phyloP scores from a whole-genome alignment of 345 rosid species.

The Sonneratia caseolaris region DNA sequence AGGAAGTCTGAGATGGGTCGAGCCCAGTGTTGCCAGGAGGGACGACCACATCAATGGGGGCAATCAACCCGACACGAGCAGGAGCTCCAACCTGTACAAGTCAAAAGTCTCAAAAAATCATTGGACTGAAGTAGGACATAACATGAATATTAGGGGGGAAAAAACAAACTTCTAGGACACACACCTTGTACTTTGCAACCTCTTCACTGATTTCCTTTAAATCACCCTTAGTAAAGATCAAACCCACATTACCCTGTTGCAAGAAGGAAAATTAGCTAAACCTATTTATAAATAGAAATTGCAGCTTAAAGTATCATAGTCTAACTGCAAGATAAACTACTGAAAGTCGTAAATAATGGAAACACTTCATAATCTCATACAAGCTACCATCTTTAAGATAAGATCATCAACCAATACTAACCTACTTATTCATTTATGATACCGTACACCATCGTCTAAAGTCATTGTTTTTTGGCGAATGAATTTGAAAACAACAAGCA shows the following conservation, averaged over 20 bases:
- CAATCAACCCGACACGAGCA: slow-evolving; percentile 94
- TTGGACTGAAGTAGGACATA: neutral
- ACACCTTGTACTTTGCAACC: slow-evolving; percentile 89
- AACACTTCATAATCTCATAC: neutral
- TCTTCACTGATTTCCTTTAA: slow-evolving; percentile 95
- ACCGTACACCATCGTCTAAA: no score
- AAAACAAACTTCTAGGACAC: neutral
- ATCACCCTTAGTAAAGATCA: slow-evolving; percentile 95
- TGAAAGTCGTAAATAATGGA: neutral
- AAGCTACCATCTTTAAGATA: neutral
- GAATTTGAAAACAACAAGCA: no score
- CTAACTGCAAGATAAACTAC: neutral
- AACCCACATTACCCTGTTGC: slow-evolving; percentile 77
- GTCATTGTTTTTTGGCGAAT: no score
- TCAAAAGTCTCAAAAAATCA: neutral
- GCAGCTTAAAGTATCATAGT: neutral
- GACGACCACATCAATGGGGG: slow-evolving; percentile 88
- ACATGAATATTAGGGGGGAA: neutral
- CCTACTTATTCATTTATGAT: no score
- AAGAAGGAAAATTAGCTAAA: neutral
- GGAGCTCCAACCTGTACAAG: slow-evolving; percentile 84
- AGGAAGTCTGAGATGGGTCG: slow-evolving; percentile 94
- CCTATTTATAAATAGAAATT: neutral
- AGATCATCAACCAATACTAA: no score
- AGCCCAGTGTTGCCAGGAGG: slow-evolving; percentile 97